Base-by-base conservation (phyloP, 2,329 filamentous ascomycete species). In the Ustilaginoidea virens region DNA sequence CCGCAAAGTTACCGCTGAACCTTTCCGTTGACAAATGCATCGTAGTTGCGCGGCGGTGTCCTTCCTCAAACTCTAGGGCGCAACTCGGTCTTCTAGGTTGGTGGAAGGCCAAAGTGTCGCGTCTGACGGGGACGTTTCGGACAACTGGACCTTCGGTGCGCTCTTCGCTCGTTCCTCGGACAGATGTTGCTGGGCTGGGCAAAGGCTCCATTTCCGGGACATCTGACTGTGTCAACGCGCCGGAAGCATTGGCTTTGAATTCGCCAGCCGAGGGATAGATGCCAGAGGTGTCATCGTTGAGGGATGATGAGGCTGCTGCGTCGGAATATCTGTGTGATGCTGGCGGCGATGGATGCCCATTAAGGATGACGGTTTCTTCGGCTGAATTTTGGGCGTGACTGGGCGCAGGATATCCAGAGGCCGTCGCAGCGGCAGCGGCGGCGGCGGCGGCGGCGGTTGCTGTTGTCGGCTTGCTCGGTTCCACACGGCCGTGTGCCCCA, bases 51-150 rank as follows among this genome's bases (percentile, higher is more conserved):
- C 33, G 31, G 8, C 37, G 35, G n/a, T 30, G 25, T 15, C n/a
- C n/a, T n/a, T 36, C 34, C 8, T 46, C 42, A n/a, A 44, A 36
- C 5, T 36, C 57, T 49, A 62, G 60, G 4, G 58, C 56, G 30
- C 68, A 50, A 38, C 66, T 70, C 25, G 53, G 52, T 20, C 60
- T 52, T 13, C 57, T 52, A 2, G 61, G 52, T 0, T 55, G 51
- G 35, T 55, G 53, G 13, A 63, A 56, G 0, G 60, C 60, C 10
- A 65, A 39, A 1, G 63, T 66, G 24, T 70, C 63, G 18, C 64
- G 60, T 41, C 60, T 63, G 4, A 64, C 61, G n/a, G 43, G 38
- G 1, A 66, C 58, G 24, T 58, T 59, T 19, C 55, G 58, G 22
- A 69, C 60, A 4, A 65, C 46, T 1, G 63, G 62, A 38, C 18